Evolutionary conservation across 441 rosid genomes (phyloP), one percentile per base, ranked within the genome.

Genomic region (Melastoma candidum): DNA sequence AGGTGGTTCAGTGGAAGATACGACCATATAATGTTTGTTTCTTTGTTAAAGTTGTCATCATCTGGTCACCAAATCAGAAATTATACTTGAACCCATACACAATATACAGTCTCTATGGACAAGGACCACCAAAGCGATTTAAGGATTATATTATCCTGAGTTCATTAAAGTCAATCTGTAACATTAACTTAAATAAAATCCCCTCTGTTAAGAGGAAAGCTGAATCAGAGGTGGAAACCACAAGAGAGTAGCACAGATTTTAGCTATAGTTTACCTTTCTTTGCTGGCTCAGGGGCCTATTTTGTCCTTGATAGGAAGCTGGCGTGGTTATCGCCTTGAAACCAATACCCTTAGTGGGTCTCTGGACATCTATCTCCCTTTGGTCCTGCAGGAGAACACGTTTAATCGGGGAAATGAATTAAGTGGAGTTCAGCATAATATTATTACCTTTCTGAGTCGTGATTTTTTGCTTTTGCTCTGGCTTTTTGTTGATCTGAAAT

Each of bases 271-370:
- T 52, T 52, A 52, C 56, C 46, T 52, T 14, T 9, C 45, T 12
- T 29, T 9, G 4, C 22, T 17, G 22, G 22, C 1, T 17, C 56
- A 12, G 22, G 0, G 0, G 24, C 11, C 32, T 52, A 8, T 43
- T 75, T 46, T 64, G 74, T 63, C 71, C 69, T 3, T 47, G 71
- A 59, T 72, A 69, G 63, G 77, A 72, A 47, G 80, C 68, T 47
- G 79, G 81, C 64, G 67, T 17, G 12, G 80, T 72, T n/a, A 67
- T 65, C 54, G 87, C 73, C 76, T 74, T 88, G 56, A 65, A 64
- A 68, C 63, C 68, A 47, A 66, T 61, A 66, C 70, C 68, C 44
- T 77, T 79, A 48, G 79, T 74, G 29, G 54, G 49, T 10, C 63
- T 69, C 72, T 72, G 77, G 32, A 51, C 65, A 61, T 76, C 94